Conservation (phyloP, 352 stramenopile species). For the Thalassiosira hispida region DNA sequence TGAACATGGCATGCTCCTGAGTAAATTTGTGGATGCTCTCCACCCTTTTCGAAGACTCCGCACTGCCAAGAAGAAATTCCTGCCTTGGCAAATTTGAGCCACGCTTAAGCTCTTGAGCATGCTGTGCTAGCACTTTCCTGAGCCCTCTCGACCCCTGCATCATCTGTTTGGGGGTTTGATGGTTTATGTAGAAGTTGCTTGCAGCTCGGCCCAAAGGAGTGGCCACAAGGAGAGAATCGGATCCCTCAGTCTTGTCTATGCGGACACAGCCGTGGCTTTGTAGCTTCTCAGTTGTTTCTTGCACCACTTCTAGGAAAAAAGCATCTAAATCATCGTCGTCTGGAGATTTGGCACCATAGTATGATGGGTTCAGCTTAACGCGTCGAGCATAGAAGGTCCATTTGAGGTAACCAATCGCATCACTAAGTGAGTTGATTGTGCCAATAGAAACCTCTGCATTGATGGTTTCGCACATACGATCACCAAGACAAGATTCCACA, state of each 20-base stretch:
- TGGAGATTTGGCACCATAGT: constrained; percentile 90
- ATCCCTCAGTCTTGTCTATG: constrained; percentile 69
- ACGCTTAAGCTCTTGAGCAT: constrained; percentile 26
- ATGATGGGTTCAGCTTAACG: constrained; percentile 94
- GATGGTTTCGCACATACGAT: constrained; percentile 92
- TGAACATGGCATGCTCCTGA: constrained; percentile 32
- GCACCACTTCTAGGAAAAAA: constrained; percentile 70
- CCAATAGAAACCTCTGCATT: constrained; percentile 96
- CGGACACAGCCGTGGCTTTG: constrained; percentile 89
- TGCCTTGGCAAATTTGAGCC: constrained; percentile 12
- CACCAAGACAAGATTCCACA: constrained; percentile 94
- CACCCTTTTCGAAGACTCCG: constrained; percentile 33
- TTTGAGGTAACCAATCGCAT: constrained; percentile 94
- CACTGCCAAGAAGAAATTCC: constrained; percentile 21
- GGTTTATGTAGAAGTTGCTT: constrained; percentile 96
- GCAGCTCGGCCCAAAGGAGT: constrained; percentile 92
- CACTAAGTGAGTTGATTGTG: constrained; percentile 87
- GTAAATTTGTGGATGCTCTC: constrained; percentile 32
- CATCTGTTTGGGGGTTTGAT: constrained; percentile 88
- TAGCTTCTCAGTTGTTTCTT: constrained; percentile 85
- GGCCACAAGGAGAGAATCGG: constrained; percentile 62
- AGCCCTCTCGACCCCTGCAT: constrained; percentile 61
- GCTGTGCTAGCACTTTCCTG: constrained; percentile 47
- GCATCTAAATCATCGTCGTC: constrained; percentile 79
- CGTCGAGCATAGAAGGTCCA: constrained; percentile 98